Conservation (phyloP, 495 filamentous ascomycete species). For the Amorphotheca resinae region DNA sequence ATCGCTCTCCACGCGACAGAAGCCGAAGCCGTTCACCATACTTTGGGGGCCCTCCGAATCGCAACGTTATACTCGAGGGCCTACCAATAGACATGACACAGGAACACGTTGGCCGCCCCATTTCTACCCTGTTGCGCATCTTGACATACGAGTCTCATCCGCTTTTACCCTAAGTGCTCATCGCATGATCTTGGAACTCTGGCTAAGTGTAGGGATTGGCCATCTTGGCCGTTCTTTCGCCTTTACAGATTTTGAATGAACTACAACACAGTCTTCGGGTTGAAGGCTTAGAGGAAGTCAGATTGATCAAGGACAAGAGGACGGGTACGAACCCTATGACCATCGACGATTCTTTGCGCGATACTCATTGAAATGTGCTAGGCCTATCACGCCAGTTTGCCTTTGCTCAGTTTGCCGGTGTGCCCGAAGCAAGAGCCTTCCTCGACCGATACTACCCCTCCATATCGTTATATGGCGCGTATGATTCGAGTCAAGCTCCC, state of each 20-base stretch:
- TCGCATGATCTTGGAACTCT: conserved; percentile 22
- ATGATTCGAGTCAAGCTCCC: conserved; percentile 22
- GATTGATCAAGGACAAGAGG: conserved; percentile 53
- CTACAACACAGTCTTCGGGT: conserved; percentile 45
- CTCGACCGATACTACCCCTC: conserved; percentile 51
- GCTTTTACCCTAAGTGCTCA: conserved; percentile 19
- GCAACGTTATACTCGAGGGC: conserved; percentile 51
- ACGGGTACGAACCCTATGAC: conserved; percentile 36
- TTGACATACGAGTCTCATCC: conserved; percentile 9
- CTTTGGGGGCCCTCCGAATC: conserved; percentile 28
- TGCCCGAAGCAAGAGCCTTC: conserved; percentile 51
- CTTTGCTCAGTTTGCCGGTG: conserved; percentile 51
- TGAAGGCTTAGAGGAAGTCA: conserved; percentile 47
- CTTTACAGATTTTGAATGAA: conserved; percentile 48
- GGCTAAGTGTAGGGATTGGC: conserved; percentile 33
- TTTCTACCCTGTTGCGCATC: conserved; percentile 22
- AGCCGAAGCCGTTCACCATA: conserved; percentile 33
- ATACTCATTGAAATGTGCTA: conserved; percentile 20
- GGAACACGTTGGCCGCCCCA: conserved; percentile 47
- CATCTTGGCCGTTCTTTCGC: conserved; percentile 24
- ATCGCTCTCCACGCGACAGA: conserved; percentile 34
- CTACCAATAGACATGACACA: conserved; percentile 43
- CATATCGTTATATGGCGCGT: conserved; percentile 34
- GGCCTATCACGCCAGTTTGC: conserved; percentile 51
- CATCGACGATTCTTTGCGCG: background rate